Evolutionary conservation across 2,329 filamentous ascomycete species (phyloP), one percentile per base, ranked within the genome.

Genomic region (Phialocephala subalpina): DNA sequence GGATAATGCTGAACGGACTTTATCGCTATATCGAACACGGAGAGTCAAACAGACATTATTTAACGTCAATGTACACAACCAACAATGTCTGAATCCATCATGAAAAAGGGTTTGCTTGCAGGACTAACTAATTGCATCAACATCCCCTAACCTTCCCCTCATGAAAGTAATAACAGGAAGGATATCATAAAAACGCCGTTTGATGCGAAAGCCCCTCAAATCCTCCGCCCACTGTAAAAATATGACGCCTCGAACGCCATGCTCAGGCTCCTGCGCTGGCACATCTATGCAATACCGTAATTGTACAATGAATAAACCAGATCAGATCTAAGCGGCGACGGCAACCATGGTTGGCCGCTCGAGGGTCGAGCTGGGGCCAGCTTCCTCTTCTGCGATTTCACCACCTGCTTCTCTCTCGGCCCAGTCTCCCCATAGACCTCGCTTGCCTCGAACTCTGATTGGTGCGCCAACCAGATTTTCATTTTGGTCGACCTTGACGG

Each of bases 361-460:
- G 7, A 72, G 63, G 55, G 62, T 62, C 7, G 64, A 60, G 12
- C 65, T 69, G 14, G 72, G 73, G 38, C 66, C 70, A 11, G 59
- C 49, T 61, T 73, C 64, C 38, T 74, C 73, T 61, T 75, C 73
- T 40, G 71, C 86, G 63, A 88, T 87, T 77, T 89, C 87, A 58
- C 87, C 87, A 65, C 87, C 87, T 53, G 87, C 87, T 77, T 90
- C 87, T 42, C 85, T 83, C 83, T 98, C 96, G 0, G 96, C 96
- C 96, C 96, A 99, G 42, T 91, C 89, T 60, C 95, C 96, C 95
- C 96, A 99, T 2, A 99, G 89, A n/a, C 93, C 95, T 73, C 93
- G 88, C 86, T 99, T 99, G 66, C 92, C 94, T 71, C 93, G 86
- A 65, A 99, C 92, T 65, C 90, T 86, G 75, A 99, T 93, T 16